These are phyloP conservation scores for Puya raimondii DNA, from an alignment of 176 grass and related monocot species.

Conservation along the genomic window DNA sequence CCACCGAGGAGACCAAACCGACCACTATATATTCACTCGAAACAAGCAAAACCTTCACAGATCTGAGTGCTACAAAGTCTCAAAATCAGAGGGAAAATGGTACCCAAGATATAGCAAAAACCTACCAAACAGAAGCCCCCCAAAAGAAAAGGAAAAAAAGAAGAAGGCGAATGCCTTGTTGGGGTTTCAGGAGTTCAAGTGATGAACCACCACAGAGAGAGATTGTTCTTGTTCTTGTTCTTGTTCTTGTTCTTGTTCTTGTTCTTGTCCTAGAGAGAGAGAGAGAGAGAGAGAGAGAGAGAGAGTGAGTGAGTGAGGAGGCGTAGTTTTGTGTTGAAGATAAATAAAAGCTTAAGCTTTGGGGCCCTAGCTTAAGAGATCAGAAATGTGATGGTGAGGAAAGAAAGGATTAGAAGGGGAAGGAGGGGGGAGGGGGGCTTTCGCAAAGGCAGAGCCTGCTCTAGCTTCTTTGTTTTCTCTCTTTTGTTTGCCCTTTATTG, in stretches of 20 bases:
- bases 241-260: too few relatives aligned
- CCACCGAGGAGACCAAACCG: background rate
- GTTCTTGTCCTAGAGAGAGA: background rate
- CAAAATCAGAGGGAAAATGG: background rate
- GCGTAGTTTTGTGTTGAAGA: background rate
- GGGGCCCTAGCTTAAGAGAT: background rate
- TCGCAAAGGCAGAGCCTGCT: background rate
- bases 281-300: background rate
- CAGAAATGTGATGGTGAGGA: background rate
- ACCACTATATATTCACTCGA: background rate
- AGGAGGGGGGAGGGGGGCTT: background rate
- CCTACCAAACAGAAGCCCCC: background rate
- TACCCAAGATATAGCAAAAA: background rate
- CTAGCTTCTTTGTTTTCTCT: background rate
- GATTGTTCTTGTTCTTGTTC: too few relatives aligned
- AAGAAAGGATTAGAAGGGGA: background rate
- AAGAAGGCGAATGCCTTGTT: background rate
- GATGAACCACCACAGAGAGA: background rate
- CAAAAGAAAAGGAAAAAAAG: background rate
- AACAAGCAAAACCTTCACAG: background rate
- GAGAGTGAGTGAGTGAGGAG: background rate
- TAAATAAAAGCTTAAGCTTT: background rate
- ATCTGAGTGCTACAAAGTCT: constrained; percentile 1
- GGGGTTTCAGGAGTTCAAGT: background rate
- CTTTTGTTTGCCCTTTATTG: background rate